Percentiles rank a stretch among this genome's conserved stretches.
phyloP scores from a whole-genome alignment of 768 basidiomycete species.

The Trametopsis cervina region DNA sequence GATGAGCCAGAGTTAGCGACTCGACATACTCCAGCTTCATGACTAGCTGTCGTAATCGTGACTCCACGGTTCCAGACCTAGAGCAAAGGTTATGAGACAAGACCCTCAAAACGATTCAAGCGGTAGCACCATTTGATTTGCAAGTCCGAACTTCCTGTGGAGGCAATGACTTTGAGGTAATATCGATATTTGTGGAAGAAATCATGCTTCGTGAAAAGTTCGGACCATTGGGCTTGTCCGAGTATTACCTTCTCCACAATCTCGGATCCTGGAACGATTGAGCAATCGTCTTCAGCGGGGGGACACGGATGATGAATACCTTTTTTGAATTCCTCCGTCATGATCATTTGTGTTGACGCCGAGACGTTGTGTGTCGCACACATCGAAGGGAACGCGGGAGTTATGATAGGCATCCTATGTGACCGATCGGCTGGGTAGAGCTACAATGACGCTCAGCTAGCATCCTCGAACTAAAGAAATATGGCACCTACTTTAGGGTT shows the following conservation, averaged over 20 bases:
- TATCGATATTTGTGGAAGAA: conserved; percentile 97
- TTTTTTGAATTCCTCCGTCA: conserved; percentile 93
- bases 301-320: conserved; percentile 36
- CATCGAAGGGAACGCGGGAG: conserved; percentile 98
- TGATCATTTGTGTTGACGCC: conserved; percentile 90
- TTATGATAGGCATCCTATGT: conserved; percentile 99
- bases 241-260: conserved; percentile 91
- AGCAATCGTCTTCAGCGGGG: no score
- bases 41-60: conserved; percentile 89
- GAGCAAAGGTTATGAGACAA: not conserved
- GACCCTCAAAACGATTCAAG: no score
- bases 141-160: conserved; percentile 73
- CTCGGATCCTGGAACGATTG: conserved; percentile 59
- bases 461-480: not conserved
- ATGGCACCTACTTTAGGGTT: conserved; percentile 72
- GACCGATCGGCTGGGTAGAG: conserved; percentile 86
- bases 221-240: conserved; percentile 79
- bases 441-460: conserved; percentile 28
- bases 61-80: conserved; percentile 97
- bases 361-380: conserved; percentile 98
- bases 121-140: conserved; percentile 81
- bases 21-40: conserved; percentile 98
- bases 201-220: conserved; percentile 92
- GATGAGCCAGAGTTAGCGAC: conserved; percentile 85
- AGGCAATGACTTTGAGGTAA: conserved; percentile 94